Conservation (phyloP, 2,329 filamentous ascomycete species). For the Xylariaceae sp. region DNA sequence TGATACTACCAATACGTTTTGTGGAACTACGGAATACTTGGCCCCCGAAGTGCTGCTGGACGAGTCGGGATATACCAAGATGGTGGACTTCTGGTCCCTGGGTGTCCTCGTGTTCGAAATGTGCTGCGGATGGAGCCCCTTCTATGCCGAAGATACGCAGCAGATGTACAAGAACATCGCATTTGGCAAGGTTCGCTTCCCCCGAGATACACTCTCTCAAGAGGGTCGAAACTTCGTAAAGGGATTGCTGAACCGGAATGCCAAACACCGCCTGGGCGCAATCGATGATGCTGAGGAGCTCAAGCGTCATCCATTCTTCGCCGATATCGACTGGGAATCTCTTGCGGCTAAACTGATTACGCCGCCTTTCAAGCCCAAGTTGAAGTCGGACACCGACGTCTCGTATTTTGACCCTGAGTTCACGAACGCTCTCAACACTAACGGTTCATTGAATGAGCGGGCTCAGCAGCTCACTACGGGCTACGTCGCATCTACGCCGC, state of each 20-base stretch:
- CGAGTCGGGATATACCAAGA: constrained; percentile 97
- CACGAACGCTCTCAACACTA: constrained; percentile 85
- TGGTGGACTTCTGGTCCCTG: constrained; percentile 99
- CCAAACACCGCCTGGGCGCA: constrained; percentile 88
- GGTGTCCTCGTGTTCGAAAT: constrained; percentile 98
- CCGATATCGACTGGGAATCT: constrained; percentile 86
- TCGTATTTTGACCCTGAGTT: constrained; percentile 99
- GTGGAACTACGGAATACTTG: constrained; percentile 94
- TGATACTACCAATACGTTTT: constrained; percentile 98
- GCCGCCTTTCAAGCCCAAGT: constrained; percentile 94
- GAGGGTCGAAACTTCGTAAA: constrained; percentile 98
- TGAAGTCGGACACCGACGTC: constrained; percentile 92
- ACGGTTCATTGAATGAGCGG: constrained; percentile 83
- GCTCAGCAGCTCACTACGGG: constrained; percentile 81
- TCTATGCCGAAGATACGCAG: constrained; percentile 97
- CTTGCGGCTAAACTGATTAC: constrained; percentile 86
- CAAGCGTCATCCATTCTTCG: constrained; percentile 91
- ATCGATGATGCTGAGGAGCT: constrained; percentile 88
- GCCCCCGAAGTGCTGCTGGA: constrained; percentile 93
- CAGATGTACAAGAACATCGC: constrained; percentile 99
- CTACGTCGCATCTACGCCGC: constrained; percentile 81
- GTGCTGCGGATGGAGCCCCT: constrained; percentile 99
- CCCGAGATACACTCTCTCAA: constrained; percentile 85
- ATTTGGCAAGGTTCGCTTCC: constrained; percentile 96
- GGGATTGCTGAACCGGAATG: constrained; percentile 92